Base-by-base conservation (phyloP, 495 filamentous ascomycete species). In the Talaromyces thailandensis region DNA sequence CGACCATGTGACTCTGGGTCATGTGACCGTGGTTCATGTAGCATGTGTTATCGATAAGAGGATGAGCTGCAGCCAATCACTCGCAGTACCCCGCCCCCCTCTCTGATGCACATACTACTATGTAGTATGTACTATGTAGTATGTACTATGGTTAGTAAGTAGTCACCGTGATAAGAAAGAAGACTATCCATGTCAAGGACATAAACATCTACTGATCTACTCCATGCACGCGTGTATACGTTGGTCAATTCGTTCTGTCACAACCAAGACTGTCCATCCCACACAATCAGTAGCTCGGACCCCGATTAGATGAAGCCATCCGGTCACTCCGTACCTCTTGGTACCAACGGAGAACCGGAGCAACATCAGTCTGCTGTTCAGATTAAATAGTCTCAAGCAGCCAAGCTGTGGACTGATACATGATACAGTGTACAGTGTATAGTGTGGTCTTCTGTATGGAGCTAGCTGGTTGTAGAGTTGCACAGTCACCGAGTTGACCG, bases 401-500 rank as follows among this genome's bases (percentile, higher is more conserved):
- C 31, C 51, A 28, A 55, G 26, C 26, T 28, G 24, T 6, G 29
- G 5, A 7, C 4, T 6, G n/a, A 18, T 45, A 37, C 40, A 48
- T 18, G 43, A 48, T 48, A 48, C 43, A 48, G 43, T 48, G n/a
- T 53, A 28, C 50, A 25, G 50, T 23, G 50, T 55, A 55, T 7
- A 52, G 18, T 25, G 48, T 52, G 48, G 48, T 52, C 48, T 52
- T 52, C n/a, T 26, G 51, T 26, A 28, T 25, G 51, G 11, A 16
- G 51, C 51, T 28, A 55, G 51, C 51, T 28, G 23, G 14, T 26
- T 28, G 26, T 26, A 28, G 23, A 55, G 51, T 55, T 28, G 51
- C 43, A 28, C 51, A 25, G 51, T 55, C 51, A 55, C 51, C 51
- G 51, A 26, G 51, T 40, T 55, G 51, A 55, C 51, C 51, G 51